Evolutionary conservation across 805 yeast genomes (phyloP), one percentile per base, ranked within the genome.

Genomic region (Clavispora carvajalis): DNA sequence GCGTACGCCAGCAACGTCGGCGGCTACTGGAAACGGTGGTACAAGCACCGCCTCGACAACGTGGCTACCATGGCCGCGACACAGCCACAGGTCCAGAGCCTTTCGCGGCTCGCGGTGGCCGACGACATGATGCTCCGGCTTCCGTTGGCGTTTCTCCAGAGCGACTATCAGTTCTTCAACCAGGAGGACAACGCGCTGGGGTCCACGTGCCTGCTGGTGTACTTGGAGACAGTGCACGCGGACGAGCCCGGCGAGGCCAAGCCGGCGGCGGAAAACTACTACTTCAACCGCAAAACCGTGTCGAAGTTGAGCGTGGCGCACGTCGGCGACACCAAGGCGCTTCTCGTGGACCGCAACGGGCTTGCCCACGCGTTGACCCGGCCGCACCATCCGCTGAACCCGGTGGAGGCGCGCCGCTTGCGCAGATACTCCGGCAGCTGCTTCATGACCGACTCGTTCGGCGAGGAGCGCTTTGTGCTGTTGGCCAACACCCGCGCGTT

Each of bases 401-500:
- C 88, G 1, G 67, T 77, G 9, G 99, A 93, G 62, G 74, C 85
- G 2, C 67, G 77, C 37, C 68, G 99, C 44, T 65, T 93, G 33
- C 71, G 84, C 21, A 75, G 77, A 46, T 84, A 72, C 51, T 69
- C 81, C 16, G 62, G 73, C 22, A 71, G 83, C 6, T 79, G 79
- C 28, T 76, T 83, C 55, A 76, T 77, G 80, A 80, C 85, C 6
- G 98, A 91, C 58, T 83, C 96, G 3, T 91, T 90, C 67, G 99
- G 99, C 6, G 95, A 89, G 54, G 87, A 85, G 55, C 59, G 98
- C 42, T 90, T 82, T 53, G 76, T 85, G 26, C 75, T 80, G 47
- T 82, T 80, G 56, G 96, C 97, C 17, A 93, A 93, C 55, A 93
- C 99, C 1, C 73, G 99, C 48, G 74, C 96, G 1, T 93, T 93